These are phyloP conservation scores for Pseudognaphalium luteoalbum DNA, from an alignment of 129 eudicot species.

Conservation along the genomic window DNA sequence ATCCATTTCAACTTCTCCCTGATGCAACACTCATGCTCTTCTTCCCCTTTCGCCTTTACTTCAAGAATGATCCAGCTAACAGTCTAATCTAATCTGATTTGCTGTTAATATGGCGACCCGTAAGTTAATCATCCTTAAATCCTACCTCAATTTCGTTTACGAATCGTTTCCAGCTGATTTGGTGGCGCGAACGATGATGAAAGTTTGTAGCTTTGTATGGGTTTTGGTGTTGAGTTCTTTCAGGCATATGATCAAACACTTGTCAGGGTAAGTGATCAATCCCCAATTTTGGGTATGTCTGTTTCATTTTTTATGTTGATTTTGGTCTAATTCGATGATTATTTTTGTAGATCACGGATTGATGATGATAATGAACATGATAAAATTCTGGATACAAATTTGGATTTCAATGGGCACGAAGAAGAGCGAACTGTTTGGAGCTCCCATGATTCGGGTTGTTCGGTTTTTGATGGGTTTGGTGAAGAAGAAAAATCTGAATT, in stretches of 20 bases:
- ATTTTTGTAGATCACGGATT: slow-evolving; percentile 40
- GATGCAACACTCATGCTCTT: slow-evolving; percentile 20
- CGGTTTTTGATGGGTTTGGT: slow-evolving; percentile 33
- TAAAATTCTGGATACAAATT: slow-evolving; percentile 27
- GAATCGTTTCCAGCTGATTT: slow-evolving; percentile 31
- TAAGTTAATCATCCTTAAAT: slow-evolving; percentile 29
- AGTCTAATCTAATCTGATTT: slow-evolving; percentile 17
- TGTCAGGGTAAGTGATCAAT: slow-evolving; percentile 36
- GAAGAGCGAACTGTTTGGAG: slow-evolving; percentile 11
- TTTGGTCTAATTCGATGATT: not conserved
- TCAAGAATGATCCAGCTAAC: slow-evolving; percentile 29
- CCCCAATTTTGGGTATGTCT: not conserved
- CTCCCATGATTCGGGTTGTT: slow-evolving; percentile 13
- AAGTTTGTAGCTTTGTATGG: slow-evolving; percentile 42
- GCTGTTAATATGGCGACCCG: slow-evolving; percentile 41
- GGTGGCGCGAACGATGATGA: slow-evolving; percentile 29
- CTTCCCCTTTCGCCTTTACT: slow-evolving; percentile 44
- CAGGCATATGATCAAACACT: slow-evolving; percentile 35
- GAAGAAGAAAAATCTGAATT: slow-evolving; percentile 41
- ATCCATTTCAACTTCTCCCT: slow-evolving; percentile 16
- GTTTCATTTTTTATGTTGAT: not conserved
- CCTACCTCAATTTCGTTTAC: slow-evolving; percentile 22
- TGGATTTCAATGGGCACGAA: slow-evolving; percentile 33
- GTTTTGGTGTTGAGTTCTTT: slow-evolving; percentile 32
- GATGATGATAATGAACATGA: slow-evolving; percentile 18